Conservation (phyloP, 1,284 basidiomycete genomes). For the Heterobasidion occidentale region DNA sequence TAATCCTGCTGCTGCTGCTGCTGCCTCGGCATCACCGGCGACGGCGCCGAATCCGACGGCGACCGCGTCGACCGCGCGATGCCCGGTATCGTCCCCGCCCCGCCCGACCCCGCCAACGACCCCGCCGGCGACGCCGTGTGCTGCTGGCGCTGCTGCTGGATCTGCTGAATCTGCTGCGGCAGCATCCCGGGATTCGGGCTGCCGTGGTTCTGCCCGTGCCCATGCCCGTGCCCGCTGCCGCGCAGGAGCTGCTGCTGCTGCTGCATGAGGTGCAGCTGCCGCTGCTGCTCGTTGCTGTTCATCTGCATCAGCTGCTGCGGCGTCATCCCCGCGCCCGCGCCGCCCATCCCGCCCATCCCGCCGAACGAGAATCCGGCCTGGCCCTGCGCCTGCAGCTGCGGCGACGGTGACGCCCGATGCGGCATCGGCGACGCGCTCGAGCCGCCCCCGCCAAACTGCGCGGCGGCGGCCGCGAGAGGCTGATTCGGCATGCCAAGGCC, state of each 20-base stretch:
- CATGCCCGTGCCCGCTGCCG: constrained; percentile 4
- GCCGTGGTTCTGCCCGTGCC: not conserved
- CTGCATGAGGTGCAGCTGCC: constrained; percentile 26
- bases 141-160: constrained; percentile 21
- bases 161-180: constrained; percentile 21
- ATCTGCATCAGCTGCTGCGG: constrained; percentile 21
- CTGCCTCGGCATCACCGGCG: constrained; percentile 37
- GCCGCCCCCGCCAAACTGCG: not conserved
- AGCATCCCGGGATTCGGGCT: constrained; percentile 18
- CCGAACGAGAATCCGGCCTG: not conserved
- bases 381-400: constrained; percentile 8
- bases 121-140: constrained; percentile 23
- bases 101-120: constrained; percentile 31
- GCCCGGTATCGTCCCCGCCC: constrained; percentile 39
- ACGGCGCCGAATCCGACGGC: constrained; percentile 52
- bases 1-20: constrained; percentile 45
- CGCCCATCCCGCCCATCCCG: not conserved
- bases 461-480: no score
- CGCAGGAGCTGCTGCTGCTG: constrained; percentile 22
- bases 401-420: constrained; percentile 4
- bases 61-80: constrained; percentile 66
- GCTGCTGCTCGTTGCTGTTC: constrained; percentile 20
- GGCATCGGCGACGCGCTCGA: not conserved
- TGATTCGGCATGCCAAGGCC: not conserved
- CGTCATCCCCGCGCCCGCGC: constrained; percentile 12